Percentiles rank a stretch among this genome's conserved stretches.
These are phyloP conservation scores for Cladorrhinum sp. DNA, from an alignment of 2,329 filamentous ascomycete genomes.

Conservation along the genomic window DNA sequence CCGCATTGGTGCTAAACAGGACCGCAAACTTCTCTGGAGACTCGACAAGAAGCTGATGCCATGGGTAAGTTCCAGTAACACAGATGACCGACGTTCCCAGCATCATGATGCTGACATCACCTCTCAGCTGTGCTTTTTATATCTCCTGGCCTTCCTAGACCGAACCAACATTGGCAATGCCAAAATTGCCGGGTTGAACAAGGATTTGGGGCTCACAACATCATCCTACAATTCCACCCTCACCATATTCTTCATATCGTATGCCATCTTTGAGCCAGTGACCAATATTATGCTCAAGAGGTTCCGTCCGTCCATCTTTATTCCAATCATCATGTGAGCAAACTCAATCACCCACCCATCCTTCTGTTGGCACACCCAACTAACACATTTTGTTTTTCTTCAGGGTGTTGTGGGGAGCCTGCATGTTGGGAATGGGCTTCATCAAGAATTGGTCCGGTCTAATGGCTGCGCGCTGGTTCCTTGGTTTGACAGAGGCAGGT, in stretches of 20 bases:
- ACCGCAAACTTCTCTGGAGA: constrained; percentile 33
- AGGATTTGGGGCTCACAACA: constrained; percentile 60
- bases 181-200: constrained; percentile 52
- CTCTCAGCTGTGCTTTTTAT: constrained; percentile 62
- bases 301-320: constrained; percentile 72
- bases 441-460: constrained; percentile 61
- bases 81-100: background rate
- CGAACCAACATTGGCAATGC: constrained; percentile 76
- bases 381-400: background rate
- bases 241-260: constrained; percentile 85
- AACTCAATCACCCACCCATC: constrained; percentile 25
- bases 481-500: constrained; percentile 72
- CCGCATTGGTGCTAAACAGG: constrained; percentile 26
- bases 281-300: constrained; percentile 80
- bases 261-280: constrained; percentile 72
- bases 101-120: constrained; percentile 17
- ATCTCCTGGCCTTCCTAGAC: constrained; percentile 71
- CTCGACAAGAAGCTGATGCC: constrained; percentile 37
- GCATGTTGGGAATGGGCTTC: constrained; percentile 69
- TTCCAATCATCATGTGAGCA: constrained; percentile 73
- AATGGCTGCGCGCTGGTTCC: constrained; percentile 66
- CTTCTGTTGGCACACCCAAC: background rate
- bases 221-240: constrained; percentile 70
- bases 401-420: constrained; percentile 62
- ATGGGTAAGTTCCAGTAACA: constrained; percentile 30